These are phyloP conservation scores for Phycomyces nitens DNA, from an alignment of 192 early-diverging fungal species.

Conservation along the genomic window DNA sequence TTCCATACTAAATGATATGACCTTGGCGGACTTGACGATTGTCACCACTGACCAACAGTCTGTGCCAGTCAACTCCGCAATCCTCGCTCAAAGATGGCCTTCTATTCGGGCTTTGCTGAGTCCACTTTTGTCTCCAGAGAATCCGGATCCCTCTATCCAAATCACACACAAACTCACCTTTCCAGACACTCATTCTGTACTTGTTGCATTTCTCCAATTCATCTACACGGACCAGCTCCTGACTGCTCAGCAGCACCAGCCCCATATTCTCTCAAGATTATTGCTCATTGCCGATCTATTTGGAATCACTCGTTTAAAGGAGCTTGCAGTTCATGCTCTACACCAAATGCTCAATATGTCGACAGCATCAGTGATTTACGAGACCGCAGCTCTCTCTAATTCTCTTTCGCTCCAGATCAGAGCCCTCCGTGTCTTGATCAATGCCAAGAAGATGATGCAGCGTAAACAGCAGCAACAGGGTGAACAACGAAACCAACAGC, in stretches of 20 bases:
- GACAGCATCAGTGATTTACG: conserved; percentile 64
- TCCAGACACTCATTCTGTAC: conserved; percentile 47
- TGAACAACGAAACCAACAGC: neutral
- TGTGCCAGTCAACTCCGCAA: conserved; percentile 49
- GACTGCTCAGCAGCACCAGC: conserved; percentile 60
- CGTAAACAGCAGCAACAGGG: neutral
- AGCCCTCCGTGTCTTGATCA: conserved; percentile 50
- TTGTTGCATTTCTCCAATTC: conserved; percentile 62
- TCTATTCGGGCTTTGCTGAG: conserved; percentile 31
- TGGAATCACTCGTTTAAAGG: conserved; percentile 51
- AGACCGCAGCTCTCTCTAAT: conserved; percentile 60
- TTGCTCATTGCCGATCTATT: conserved; percentile 60
- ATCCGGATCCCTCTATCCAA: conserved; percentile 10
- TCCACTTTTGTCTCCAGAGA: conserved; percentile 5
- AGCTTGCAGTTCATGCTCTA: conserved; percentile 52
- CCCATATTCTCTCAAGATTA: conserved; percentile 59
- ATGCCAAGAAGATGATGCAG: conserved; percentile 49
- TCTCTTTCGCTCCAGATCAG: conserved; percentile 60
- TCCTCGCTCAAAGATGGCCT: conserved; percentile 52
- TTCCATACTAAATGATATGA: conserved; percentile 43
- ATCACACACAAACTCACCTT: conserved; percentile 17
- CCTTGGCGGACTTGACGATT: conserved; percentile 54
- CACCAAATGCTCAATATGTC: conserved; percentile 57
- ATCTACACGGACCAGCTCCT: conserved; percentile 66
- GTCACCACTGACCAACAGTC: conserved; percentile 45